A percentile compares a stretch with the other conserved stretches of the same genome.
These are phyloP conservation scores for Lindgomyces ingoldianus DNA, from an alignment of 495 filamentous ascomycete genomes.

Conservation along the genomic window DNA sequence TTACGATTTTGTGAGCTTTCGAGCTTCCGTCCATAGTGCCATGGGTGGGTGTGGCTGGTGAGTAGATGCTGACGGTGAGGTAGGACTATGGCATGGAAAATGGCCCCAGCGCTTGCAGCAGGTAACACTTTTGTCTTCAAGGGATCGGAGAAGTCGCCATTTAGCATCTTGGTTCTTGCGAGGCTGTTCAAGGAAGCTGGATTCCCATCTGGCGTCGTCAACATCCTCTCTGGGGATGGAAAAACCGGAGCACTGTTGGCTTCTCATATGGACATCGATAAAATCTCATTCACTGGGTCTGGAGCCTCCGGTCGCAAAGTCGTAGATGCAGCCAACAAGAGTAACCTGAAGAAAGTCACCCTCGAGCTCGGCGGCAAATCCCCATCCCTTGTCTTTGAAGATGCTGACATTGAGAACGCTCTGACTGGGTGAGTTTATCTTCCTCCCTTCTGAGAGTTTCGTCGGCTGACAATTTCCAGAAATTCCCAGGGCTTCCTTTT, in stretches of 20 bases:
- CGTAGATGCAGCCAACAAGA: constrained; percentile 39
- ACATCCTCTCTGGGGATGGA: constrained; percentile 57
- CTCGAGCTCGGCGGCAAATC: constrained; percentile 68
- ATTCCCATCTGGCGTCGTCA: constrained; percentile 56
- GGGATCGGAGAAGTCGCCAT: constrained; percentile 43
- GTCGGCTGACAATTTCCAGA: constrained; percentile 55
- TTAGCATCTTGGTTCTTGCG: constrained; percentile 32
- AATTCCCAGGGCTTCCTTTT: constrained; percentile 58
- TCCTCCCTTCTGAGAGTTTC: not conserved
- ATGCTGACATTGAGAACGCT: constrained; percentile 47
- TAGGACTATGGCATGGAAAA: constrained; percentile 39
- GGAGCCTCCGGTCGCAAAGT: constrained; percentile 44
- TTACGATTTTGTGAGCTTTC: constrained; percentile 29
- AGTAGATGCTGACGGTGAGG: too few species aligned
- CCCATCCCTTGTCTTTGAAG: constrained; percentile 60
- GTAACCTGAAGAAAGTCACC: constrained; percentile 50
- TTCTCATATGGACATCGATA: constrained; percentile 40
- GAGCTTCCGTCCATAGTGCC: not conserved
- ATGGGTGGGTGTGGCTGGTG: too few species aligned
- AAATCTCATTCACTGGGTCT: constrained; percentile 44
- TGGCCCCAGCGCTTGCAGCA: constrained; percentile 42
- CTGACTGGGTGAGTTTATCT: constrained; percentile 9
- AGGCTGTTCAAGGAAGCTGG: constrained; percentile 42
- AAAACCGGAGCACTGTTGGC: constrained; percentile 41
- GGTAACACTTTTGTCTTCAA: constrained; percentile 45